Evolutionary conservation across 2,329 filamentous ascomycete genomes (phyloP).

Genomic region (Cercospora sp.): DNA sequence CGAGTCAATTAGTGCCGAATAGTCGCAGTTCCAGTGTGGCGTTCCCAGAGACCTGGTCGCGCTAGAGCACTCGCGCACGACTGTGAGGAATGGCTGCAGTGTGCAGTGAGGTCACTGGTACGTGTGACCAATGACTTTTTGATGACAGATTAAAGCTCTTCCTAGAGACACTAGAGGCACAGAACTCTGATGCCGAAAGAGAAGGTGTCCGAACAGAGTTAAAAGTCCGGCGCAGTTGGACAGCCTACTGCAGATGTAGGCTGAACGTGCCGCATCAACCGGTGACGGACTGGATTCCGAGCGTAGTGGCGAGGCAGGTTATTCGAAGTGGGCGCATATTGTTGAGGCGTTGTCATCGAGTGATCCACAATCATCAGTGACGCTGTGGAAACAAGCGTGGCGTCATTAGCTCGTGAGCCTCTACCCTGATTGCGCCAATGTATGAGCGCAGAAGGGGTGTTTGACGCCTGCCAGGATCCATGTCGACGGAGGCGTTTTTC

Average conservation of each 20-base stretch:
- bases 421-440: constrained; percentile 21
- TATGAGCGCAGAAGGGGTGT: constrained; percentile 10
- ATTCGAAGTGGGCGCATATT: not conserved
- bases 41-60: constrained; percentile 17
- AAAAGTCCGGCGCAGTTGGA: constrained; percentile 3
- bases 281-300: constrained; percentile 9
- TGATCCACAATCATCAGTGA: constrained; percentile 7
- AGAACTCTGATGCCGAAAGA: not conserved
- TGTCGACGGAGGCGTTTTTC: constrained; percentile 18
- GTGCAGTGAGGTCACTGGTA: constrained; percentile 18
- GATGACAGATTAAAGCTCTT: constrained; percentile 11
- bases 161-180: not conserved
- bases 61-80: constrained; percentile 20
- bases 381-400: constrained; percentile 17
- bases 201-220: not conserved
- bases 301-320: constrained; percentile 17
- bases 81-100: constrained; percentile 24
- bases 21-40: constrained; percentile 15
- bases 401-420: constrained; percentile 21
- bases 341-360: not conserved
- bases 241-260: constrained; percentile 6
- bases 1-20: constrained; percentile 9
- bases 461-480: constrained; percentile 11
- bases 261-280: not conserved
- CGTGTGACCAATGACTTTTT: constrained; percentile 14